Percentiles rank a stretch among this genome's conserved stretches.
Conservation (phyloP, 2,329 filamentous ascomycete genomes). For the Claviceps arundinis region DNA sequence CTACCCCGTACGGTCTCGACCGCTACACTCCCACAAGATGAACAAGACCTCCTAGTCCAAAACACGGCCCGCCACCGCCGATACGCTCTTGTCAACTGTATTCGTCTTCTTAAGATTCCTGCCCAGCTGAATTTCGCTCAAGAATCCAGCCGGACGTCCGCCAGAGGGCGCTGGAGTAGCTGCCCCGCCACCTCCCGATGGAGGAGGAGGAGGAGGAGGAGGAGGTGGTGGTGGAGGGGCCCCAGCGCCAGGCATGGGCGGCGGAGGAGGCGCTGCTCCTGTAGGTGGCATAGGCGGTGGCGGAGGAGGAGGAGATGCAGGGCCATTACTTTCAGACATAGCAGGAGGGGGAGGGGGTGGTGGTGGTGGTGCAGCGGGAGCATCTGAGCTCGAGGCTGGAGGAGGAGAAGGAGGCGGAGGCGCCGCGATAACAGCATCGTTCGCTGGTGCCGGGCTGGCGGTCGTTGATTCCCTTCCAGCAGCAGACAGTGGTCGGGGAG, state of each 20-base stretch:
- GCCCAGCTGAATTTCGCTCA: conserved; percentile 75
- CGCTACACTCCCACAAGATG: too few relatives aligned
- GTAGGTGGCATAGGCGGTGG: conserved; percentile 13
- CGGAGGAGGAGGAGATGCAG: conserved; percentile 14
- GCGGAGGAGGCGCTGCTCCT: conserved; percentile 2
- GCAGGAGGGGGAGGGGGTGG: conserved; percentile 17
- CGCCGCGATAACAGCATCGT: conserved; percentile 26
- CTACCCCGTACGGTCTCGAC: neutral
- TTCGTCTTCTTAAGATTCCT: conserved; percentile 71
- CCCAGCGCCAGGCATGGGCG: conserved; percentile 15
- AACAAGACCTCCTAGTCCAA: conserved; percentile 20
- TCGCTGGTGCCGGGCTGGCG: conserved; percentile 24
- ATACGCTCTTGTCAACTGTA: conserved; percentile 73
- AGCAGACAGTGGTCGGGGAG: conserved; percentile 75
- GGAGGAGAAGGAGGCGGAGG: conserved; percentile 23
- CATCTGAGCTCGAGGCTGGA: conserved; percentile 11
- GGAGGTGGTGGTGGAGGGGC: conserved; percentile 31
- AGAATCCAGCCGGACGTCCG: conserved; percentile 47
- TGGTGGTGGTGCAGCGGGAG: conserved; percentile 12
- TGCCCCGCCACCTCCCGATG: conserved; percentile 29
- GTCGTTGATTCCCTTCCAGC: conserved; percentile 54
- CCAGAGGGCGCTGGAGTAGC: conserved; percentile 31
- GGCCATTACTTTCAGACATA: conserved; percentile 13
- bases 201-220: conserved; percentile 27
- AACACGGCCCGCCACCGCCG: conserved; percentile 65